phyloP scores from a whole-genome alignment of 2,329 filamentous ascomycete species.

The Colletotrichum eremochloae region DNA sequence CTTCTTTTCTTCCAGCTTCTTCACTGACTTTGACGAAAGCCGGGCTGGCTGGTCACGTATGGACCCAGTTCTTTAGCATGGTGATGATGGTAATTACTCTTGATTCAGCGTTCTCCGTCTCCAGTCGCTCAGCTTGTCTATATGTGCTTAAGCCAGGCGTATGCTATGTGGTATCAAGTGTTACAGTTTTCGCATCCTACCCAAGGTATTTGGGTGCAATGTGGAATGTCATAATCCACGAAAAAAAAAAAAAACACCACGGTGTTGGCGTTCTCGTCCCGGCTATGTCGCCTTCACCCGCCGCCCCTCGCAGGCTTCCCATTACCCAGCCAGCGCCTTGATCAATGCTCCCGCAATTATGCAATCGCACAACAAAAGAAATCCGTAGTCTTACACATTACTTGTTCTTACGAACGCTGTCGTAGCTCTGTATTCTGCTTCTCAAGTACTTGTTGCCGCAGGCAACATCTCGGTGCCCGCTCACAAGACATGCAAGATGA shows the following conservation, averaged over 20 bases:
- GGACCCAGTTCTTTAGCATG: too few relatives aligned
- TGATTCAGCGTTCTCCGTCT: not conserved
- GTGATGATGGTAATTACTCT: not conserved
- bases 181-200: conserved; percentile 23
- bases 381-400: conserved; percentile 36
- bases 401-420: conserved; percentile 10
- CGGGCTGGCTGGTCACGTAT: not conserved
- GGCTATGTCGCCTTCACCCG: not conserved
- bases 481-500: not conserved
- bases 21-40: not conserved
- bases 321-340: conserved; percentile 8
- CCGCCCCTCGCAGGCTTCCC: not conserved
- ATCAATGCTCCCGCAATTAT: conserved; percentile 1
- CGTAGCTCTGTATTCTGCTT: not conserved
- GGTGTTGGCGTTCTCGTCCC: not conserved
- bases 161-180: conserved; percentile 34
- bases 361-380: conserved; percentile 14
- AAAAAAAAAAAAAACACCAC: not conserved
- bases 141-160: conserved; percentile 20
- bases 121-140: conserved; percentile 8
- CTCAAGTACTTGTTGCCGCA: not conserved
- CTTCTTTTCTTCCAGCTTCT: too few relatives aligned
- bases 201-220: conserved; percentile 29
- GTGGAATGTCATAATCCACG: conserved; percentile 33
- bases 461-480: not conserved